Conservation (phyloP, 768 basidiomycete genomes). For the Boletellus sp. region DNA sequence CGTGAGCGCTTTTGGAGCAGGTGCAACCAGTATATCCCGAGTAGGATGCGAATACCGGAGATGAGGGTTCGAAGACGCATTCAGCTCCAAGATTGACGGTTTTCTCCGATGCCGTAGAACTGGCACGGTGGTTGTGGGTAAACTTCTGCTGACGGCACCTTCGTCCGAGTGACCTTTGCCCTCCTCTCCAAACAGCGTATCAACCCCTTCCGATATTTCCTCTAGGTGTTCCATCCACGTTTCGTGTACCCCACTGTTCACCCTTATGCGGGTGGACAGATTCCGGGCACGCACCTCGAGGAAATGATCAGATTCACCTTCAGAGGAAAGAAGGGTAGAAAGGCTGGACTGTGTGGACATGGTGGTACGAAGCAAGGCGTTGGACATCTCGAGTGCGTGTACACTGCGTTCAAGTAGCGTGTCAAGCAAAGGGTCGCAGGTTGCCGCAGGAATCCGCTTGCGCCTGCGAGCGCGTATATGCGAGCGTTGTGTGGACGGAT, state of each 20-base stretch:
- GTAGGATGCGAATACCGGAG: constrained; percentile 51
- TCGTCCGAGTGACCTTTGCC: constrained; percentile 13
- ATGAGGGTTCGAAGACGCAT: constrained; percentile 29
- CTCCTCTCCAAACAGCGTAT: constrained; percentile 46
- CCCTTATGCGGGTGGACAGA: constrained; percentile 49
- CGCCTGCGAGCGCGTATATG: constrained; percentile 21
- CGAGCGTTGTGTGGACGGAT: constrained; percentile 35
- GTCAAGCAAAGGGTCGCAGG: constrained; percentile 61
- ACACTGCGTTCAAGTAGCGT: constrained; percentile 79
- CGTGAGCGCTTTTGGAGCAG: constrained; percentile 71
- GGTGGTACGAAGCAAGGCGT: constrained; percentile 70
- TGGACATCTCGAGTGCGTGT: constrained; percentile 83
- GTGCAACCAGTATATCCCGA: constrained; percentile 56
- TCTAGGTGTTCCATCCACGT: constrained; percentile 68
- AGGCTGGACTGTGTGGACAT: constrained; percentile 65
- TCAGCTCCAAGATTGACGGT: constrained; percentile 44
- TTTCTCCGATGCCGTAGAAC: constrained; percentile 36
- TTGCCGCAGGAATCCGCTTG: constrained; percentile 26
- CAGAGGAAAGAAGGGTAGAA: constrained; percentile 46
- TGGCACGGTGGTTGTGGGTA: constrained; percentile 38
- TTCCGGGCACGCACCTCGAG: constrained; percentile 48
- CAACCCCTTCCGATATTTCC: constrained; percentile 60
- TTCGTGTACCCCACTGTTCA: constrained; percentile 42
- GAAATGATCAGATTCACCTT: constrained; percentile 42
- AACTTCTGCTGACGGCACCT: constrained; percentile 40